Evolutionary conservation across 106 monocot species (phyloP).

Genomic region (Posidonia australis): DNA sequence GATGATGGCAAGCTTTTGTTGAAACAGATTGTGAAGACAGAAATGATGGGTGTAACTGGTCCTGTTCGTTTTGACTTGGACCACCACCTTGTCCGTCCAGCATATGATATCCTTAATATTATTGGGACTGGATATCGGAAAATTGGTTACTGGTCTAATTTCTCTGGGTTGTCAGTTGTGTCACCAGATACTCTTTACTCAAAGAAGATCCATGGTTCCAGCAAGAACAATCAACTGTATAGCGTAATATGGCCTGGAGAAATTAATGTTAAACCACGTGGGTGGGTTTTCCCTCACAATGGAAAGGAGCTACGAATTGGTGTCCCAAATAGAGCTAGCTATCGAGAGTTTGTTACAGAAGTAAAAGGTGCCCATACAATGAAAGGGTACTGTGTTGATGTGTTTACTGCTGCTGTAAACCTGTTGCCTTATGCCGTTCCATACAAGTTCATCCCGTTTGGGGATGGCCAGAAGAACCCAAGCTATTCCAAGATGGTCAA

Average conservation of each 20-base stretch:
- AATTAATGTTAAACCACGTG: constrained; percentile 32
- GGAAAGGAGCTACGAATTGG: constrained; percentile 50
- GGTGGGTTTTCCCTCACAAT: constrained; percentile 70
- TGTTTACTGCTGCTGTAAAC: constrained; percentile 54
- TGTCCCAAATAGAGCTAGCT: constrained; percentile 48
- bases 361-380: constrained; percentile 11
- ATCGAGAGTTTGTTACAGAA: constrained; percentile 34
- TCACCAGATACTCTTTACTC: constrained; percentile 40
- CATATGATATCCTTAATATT: constrained; percentile 71
- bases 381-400: constrained; percentile 63
- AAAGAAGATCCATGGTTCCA: constrained; percentile 28
- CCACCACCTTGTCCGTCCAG: constrained; percentile 39
- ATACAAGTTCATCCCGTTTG: constrained; percentile 42
- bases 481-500: constrained; percentile 37
- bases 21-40: constrained; percentile 28
- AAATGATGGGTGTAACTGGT: constrained; percentile 49
- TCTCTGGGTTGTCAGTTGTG: constrained; percentile 44
- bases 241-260: constrained; percentile 70
- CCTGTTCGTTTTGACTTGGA: constrained; percentile 34
- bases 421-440: constrained; percentile 63
- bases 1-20: constrained; percentile 42
- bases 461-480: constrained; percentile 57
- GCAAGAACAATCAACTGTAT: constrained; percentile 26
- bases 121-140: constrained; percentile 45
- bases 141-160: constrained; percentile 71